These are phyloP conservation scores for Chrysoporthe cubensis DNA, from an alignment of 2,329 filamentous ascomycete genomes.

Conservation along the genomic window DNA sequence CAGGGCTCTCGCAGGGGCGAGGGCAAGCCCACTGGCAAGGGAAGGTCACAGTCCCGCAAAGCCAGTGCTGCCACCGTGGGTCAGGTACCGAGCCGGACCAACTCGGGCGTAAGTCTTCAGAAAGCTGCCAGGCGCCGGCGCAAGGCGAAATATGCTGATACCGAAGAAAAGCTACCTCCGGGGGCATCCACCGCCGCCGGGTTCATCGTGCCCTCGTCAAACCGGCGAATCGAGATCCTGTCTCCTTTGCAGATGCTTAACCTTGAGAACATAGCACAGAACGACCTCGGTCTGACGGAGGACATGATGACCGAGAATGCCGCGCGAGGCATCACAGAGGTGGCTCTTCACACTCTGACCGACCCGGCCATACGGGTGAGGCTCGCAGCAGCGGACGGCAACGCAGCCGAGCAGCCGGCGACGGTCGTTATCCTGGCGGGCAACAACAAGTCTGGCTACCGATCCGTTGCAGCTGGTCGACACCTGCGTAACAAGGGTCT, in stretches of 20 bases:
- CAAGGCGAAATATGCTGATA: constrained; percentile 39
- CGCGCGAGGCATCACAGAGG: constrained; percentile 84
- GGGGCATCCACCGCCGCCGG: constrained; percentile 39
- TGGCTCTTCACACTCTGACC: constrained; percentile 70
- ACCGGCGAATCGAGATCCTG: constrained; percentile 63
- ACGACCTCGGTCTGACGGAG: constrained; percentile 83
- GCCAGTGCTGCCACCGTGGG: constrained; percentile 49
- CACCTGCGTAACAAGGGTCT: constrained; percentile 84
- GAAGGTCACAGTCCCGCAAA: constrained; percentile 62
- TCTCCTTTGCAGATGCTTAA: constrained; percentile 86
- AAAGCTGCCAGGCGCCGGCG: constrained; percentile 34
- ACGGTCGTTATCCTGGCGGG: constrained; percentile 80
- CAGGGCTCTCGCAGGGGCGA: constrained; percentile 56
- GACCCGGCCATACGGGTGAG: constrained; percentile 64
- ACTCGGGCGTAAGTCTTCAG: constrained; percentile 46
- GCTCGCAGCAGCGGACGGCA: constrained; percentile 45
- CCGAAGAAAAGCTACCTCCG: constrained; percentile 43
- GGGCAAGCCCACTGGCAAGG: constrained; percentile 52
- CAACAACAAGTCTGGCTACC: constrained; percentile 88
- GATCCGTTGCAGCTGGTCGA: constrained; percentile 82
- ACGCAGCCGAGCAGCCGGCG: constrained; percentile 33
- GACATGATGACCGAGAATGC: constrained; percentile 93
- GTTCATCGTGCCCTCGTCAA: constrained; percentile 59
- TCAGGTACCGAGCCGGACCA: constrained; percentile 51
- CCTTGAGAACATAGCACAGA: constrained; percentile 86